phyloP scores from a whole-genome alignment of 2,329 filamentous ascomycete genomes.

The Aspergillus calidoustus region DNA sequence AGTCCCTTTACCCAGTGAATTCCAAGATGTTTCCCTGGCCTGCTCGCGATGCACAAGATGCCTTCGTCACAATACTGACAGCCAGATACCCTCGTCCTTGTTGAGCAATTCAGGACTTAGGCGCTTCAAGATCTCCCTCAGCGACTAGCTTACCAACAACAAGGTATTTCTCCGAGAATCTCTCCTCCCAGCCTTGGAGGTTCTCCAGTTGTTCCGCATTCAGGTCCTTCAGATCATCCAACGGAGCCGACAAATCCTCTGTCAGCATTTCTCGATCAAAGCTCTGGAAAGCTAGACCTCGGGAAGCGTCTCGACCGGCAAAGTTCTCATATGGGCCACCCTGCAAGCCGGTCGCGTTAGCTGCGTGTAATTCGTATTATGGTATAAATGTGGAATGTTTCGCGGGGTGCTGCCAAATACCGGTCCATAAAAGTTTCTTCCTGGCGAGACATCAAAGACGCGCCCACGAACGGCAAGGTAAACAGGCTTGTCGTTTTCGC shows the following conservation, averaged over 20 bases:
- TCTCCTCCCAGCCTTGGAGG: constrained; percentile 87
- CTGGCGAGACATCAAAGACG: constrained; percentile 86
- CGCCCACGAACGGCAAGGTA: constrained; percentile 90
- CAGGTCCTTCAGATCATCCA: constrained; percentile 76
- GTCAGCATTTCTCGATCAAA: constrained; percentile 97
- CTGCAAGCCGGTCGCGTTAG: constrained; percentile 24
- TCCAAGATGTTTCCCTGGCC: too few species aligned
- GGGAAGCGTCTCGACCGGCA: constrained; percentile 85
- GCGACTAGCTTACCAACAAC: constrained; percentile 87
- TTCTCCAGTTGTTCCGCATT: constrained; percentile 79
- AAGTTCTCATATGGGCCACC: constrained; percentile 96
- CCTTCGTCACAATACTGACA: background rate
- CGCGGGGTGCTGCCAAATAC: constrained; percentile 31
- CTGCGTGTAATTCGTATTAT: too few species aligned
- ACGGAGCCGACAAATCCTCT: constrained; percentile 79
- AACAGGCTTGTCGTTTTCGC: constrained; percentile 72
- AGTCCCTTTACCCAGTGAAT: too few species aligned
- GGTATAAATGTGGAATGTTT: too few species aligned
- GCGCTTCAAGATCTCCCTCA: constrained; percentile 56
- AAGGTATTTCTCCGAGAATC: constrained; percentile 91
- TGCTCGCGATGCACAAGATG: background rate
- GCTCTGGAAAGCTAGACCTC: constrained; percentile 86
- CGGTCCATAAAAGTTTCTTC: constrained; percentile 93
- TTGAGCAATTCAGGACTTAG: constrained; percentile 25
- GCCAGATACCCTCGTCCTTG: background rate